A percentile compares a stretch with the other conserved stretches of the same genome.
These are phyloP conservation scores for Carex cristatella DNA, from an alignment of 176 grass and related monocot species.

Conservation along the genomic window DNA sequence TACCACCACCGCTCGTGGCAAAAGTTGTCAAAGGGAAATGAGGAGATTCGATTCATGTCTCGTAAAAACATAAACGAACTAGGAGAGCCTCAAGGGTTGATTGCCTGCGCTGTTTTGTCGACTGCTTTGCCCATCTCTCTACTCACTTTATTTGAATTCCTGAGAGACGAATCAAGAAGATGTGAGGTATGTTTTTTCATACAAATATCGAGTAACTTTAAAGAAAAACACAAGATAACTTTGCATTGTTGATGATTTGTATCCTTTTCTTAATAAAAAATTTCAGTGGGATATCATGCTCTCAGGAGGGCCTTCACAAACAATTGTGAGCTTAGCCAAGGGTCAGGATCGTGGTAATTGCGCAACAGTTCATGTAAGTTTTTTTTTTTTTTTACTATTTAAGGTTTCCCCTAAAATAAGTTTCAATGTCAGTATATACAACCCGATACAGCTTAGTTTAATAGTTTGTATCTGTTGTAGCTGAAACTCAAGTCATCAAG, in stretches of 20 bases:
- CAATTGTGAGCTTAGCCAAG: conserved; percentile 44
- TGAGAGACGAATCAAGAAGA: conserved; percentile 51
- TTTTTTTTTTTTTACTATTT: neutral
- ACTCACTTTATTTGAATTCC: conserved; percentile 37
- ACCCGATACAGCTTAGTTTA: neutral
- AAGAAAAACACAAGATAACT: neutral
- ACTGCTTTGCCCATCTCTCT: conserved; percentile 52
- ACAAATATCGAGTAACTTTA: neutral
- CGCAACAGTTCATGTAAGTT: conserved; percentile 50
- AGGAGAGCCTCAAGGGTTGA: conserved; percentile 60
- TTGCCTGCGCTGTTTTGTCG: conserved; percentile 52
- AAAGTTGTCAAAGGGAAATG: conserved; percentile 26
- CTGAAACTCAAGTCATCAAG: neutral
- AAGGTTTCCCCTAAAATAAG: neutral
- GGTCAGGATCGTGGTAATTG: conserved; percentile 71
- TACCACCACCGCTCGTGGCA: conserved; percentile 38
- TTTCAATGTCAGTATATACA: neutral
- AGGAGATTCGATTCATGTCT: conserved; percentile 38
- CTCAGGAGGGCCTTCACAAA: conserved; percentile 20
- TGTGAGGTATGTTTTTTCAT: conserved; percentile 30
- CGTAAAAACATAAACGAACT: conserved; percentile 44
- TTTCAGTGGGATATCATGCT: conserved; percentile 63
- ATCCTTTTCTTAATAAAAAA: neutral
- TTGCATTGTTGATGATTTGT: neutral
- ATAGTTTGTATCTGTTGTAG: neutral